Evolutionary conservation across 371 early-diverging fungal species (phyloP).

Genomic region (Cokeromyces recurvatus): DNA sequence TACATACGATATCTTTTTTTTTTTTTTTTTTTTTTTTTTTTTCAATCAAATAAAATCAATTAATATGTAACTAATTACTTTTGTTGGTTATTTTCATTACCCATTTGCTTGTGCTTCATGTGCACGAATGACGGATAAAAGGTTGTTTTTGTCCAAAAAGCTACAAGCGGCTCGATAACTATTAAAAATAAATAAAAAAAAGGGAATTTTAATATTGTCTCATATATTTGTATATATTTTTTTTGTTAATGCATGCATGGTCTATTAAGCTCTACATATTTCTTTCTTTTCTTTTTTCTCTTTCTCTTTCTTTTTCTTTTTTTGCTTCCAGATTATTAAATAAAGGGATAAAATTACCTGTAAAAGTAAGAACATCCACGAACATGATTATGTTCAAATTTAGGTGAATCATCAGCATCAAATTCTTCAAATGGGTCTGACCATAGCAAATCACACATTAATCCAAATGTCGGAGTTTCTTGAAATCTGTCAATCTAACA

Average conservation of each 20-base stretch:
- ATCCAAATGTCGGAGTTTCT: constrained; percentile 93
- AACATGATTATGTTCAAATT: constrained; percentile 88
- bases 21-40: too few relatives aligned
- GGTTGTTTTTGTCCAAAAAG: constrained; percentile 91
- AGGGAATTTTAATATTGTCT: too few relatives aligned
- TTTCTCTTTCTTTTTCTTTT: too few relatives aligned
- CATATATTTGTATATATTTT: too few relatives aligned
- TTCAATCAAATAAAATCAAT: too few relatives aligned
- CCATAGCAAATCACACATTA: constrained; percentile 98
- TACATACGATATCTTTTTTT: constrained; percentile 80
- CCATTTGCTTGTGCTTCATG: constrained; percentile 99
- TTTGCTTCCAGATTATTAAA: too few relatives aligned
- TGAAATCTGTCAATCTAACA: constrained; percentile 86
- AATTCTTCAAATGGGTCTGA: constrained; percentile 96
- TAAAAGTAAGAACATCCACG: constrained; percentile 95
- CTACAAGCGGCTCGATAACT: constrained; percentile 87
- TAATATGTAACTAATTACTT: too few relatives aligned
- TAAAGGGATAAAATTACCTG: too few relatives aligned
- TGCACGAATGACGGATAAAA: constrained; percentile 92
- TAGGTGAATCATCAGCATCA: constrained; percentile 78
- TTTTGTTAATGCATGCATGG: too few relatives aligned
- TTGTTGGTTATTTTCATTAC: too few relatives aligned
- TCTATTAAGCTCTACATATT: too few relatives aligned
- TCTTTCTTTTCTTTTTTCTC: too few relatives aligned
- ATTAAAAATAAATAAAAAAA: background rate